Conservation (phyloP, 805 yeast species). For the Metschnikowia koreensis region DNA sequence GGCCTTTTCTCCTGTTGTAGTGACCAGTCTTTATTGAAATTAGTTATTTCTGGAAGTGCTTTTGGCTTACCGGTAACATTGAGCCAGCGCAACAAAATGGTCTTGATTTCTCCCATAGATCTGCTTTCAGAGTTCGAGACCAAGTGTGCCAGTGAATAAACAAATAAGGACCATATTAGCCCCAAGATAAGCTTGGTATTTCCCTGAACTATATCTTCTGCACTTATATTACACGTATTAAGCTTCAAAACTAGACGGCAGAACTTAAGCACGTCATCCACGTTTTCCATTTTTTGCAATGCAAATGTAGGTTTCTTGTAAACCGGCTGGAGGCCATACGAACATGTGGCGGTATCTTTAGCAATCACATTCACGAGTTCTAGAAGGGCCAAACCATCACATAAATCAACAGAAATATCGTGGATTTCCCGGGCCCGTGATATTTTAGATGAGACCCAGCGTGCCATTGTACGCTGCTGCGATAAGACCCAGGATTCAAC, state of each 20-base stretch:
- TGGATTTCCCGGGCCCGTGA: constrained; percentile 17
- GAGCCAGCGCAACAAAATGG: constrained; percentile 49
- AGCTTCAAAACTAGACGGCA: constrained; percentile 39
- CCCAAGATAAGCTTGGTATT: constrained; percentile 48
- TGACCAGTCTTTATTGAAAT: constrained; percentile 58
- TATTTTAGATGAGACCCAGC: constrained; percentile 49
- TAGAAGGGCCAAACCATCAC: constrained; percentile 41
- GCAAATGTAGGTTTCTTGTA: constrained; percentile 39
- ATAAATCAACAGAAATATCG: constrained; percentile 32
- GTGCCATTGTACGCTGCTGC: constrained; percentile 48
- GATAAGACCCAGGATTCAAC: constrained; percentile 37
- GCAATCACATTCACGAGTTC: constrained; percentile 34
- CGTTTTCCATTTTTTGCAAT: constrained; percentile 48
- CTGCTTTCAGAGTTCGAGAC: constrained; percentile 22
- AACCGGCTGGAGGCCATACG: constrained; percentile 30
- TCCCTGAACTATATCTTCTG: constrained; percentile 51
- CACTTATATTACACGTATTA: constrained; percentile 43
- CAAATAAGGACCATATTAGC: constrained; percentile 48
- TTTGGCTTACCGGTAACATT: constrained; percentile 30
- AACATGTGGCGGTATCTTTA: constrained; percentile 16
- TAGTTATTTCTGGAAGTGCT: constrained; percentile 31
- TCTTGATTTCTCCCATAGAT: constrained; percentile 32
- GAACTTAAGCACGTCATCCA: constrained; percentile 42
- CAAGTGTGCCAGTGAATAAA: constrained; percentile 36
- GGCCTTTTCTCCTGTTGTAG: constrained; percentile 43